Conservation (phyloP, 208 protist genomes). For the Strigomonas galati region DNA sequence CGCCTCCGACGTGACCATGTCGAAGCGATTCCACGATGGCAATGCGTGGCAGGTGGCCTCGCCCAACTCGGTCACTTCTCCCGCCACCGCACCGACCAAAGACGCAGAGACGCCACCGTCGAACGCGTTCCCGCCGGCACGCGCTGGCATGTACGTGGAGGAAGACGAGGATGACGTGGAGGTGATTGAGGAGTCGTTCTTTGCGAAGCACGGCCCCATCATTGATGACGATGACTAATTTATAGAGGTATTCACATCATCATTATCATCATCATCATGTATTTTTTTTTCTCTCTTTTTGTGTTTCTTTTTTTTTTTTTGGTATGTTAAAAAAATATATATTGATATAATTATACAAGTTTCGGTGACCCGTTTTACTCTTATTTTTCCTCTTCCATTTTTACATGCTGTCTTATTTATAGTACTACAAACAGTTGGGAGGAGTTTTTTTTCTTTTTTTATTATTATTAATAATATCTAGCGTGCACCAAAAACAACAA, state of each 20-base stretch:
- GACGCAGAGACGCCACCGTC: neutral
- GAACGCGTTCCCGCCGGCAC: neutral
- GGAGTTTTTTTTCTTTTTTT: slow-evolving; percentile 1
- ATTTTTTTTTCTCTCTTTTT: slow-evolving; percentile 20
- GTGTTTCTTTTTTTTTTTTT: slow-evolving; percentile 1
- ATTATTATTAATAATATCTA: slow-evolving; percentile 8
- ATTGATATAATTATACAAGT: neutral
- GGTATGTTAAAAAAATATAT: no score
- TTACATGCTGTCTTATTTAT: neutral
- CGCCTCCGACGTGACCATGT: slow-evolving; percentile 63
- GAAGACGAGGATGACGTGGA: slow-evolving; percentile 88
- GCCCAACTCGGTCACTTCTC: slow-evolving; percentile 8
- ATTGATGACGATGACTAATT: slow-evolving; percentile 71
- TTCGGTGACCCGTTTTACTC: no score
- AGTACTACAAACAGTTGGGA: neutral
- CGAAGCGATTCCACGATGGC: slow-evolving; percentile 56
- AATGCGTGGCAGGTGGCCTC: slow-evolving; percentile 26
- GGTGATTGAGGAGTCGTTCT: slow-evolving; percentile 74
- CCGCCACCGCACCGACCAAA: neutral
- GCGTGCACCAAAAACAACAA: neutral
- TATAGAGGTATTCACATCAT: no score
- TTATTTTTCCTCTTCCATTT: no score
- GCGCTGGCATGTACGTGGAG: slow-evolving; percentile 16
- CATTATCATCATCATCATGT: neutral
- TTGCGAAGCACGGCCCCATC: slow-evolving; percentile 77